Evolutionary conservation across 2,329 filamentous ascomycete genomes (phyloP).

Genomic region (Fusarium duplospermum): DNA sequence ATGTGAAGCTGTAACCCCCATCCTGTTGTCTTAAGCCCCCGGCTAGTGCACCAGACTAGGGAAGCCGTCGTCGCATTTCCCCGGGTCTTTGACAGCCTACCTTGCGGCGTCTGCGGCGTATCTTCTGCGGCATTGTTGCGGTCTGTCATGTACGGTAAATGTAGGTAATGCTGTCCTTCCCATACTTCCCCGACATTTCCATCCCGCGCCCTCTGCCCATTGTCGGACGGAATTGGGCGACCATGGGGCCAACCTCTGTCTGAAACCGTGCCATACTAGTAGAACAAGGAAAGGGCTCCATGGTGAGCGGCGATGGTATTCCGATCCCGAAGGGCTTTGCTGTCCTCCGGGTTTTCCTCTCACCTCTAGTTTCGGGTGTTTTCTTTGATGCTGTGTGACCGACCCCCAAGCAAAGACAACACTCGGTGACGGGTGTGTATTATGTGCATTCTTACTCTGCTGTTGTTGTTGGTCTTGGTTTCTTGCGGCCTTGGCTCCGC

Average conservation of each 20-base stretch:
- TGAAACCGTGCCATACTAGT: constrained; percentile 11
- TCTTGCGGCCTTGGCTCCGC: neutral
- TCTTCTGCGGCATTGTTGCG: neutral
- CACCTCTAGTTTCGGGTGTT: neutral
- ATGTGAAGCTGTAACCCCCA: neutral
- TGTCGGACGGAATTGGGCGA: constrained; percentile 29
- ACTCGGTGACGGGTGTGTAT: neutral
- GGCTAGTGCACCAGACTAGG: neutral
- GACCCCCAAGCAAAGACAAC: neutral
- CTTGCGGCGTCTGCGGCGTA: constrained; percentile 15
- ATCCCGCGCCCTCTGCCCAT: constrained; percentile 20
- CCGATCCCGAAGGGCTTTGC: constrained; percentile 2
- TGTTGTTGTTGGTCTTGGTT: neutral
- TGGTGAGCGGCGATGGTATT: neutral
- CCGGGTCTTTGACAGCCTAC: constrained; percentile 9
- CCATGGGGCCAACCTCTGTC: constrained; percentile 8
- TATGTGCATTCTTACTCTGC: neutral
- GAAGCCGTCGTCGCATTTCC: neutral
- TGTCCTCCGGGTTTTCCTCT: neutral
- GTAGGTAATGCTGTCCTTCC: neutral
- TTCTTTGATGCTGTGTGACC: neutral
- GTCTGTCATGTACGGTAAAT: neutral
- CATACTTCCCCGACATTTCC: neutral
- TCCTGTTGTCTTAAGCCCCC: neutral
- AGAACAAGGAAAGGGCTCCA: neutral